phyloP scores from a whole-genome alignment of 148 eudicot genomes.

The Fagopyrum tataricum region DNA sequence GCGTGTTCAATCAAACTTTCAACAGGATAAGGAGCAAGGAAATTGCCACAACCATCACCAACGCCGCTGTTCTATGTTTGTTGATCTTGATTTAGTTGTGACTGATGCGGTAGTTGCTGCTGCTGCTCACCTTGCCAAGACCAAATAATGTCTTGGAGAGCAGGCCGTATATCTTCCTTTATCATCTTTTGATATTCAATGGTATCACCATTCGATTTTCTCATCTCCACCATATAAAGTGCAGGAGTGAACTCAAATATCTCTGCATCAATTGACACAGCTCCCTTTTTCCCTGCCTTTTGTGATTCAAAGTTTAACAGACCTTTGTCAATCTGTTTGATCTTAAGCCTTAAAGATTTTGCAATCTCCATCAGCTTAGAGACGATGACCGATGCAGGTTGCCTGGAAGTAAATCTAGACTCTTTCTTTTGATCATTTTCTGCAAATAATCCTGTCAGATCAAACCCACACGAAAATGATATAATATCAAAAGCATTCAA shows the following conservation, averaged over 20 bases:
- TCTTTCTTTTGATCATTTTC: slow-evolving; percentile 38
- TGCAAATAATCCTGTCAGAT: slow-evolving; percentile 58
- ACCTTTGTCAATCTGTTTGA: slow-evolving; percentile 54
- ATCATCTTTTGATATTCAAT: slow-evolving; percentile 55
- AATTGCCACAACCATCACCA: not conserved
- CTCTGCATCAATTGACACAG: slow-evolving; percentile 65
- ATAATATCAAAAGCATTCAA: slow-evolving; percentile 80
- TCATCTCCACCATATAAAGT: slow-evolving; percentile 59
- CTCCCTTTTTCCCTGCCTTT: slow-evolving; percentile 60
- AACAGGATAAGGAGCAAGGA: not conserved
- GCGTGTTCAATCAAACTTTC: not conserved
- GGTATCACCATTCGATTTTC: slow-evolving; percentile 70
- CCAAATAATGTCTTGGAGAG: slow-evolving; percentile 66
- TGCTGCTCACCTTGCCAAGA: slow-evolving; percentile 51
- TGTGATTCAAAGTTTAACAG: slow-evolving; percentile 56
- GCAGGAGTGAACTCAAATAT: slow-evolving; percentile 54
- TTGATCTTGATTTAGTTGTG: slow-evolving; percentile 14
- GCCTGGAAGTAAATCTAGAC: slow-evolving; percentile 56
- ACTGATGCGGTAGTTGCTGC: slow-evolving; percentile 16
- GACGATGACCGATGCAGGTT: slow-evolving; percentile 48
- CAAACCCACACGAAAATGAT: slow-evolving; percentile 62
- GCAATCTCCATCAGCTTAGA: slow-evolving; percentile 59
- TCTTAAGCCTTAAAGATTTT: slow-evolving; percentile 36
- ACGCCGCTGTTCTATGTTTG: not conserved
- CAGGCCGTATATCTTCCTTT: slow-evolving; percentile 63